Percentiles rank a stretch among this genome's conserved stretches.
These are phyloP conservation scores for Candida xyloterini DNA, from an alignment of 805 yeast genomes.

Conservation along the genomic window DNA sequence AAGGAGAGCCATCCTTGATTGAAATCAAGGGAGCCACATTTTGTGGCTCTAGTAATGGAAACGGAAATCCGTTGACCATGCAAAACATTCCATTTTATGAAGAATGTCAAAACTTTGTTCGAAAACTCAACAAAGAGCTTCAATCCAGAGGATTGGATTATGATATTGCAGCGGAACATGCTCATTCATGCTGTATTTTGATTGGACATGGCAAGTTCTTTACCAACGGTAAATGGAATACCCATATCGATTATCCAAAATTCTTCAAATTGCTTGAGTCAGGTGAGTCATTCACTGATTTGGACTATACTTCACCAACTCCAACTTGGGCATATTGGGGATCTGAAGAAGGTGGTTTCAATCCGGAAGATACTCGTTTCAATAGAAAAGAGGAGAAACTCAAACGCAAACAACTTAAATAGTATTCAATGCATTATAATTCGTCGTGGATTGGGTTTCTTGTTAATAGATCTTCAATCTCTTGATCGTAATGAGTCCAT, in stretches of 20 bases:
- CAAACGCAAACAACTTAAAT: slow-evolving; percentile 37
- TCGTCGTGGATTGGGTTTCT: slow-evolving; percentile 13
- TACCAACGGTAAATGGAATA: slow-evolving; percentile 73
- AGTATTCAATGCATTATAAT: slow-evolving; percentile 6
- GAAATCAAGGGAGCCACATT: slow-evolving; percentile 95
- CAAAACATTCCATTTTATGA: slow-evolving; percentile 93
- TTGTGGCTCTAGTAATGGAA: slow-evolving; percentile 83
- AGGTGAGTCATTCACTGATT: slow-evolving; percentile 66
- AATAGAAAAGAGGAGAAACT: slow-evolving; percentile 61
- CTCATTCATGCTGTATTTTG: slow-evolving; percentile 89
- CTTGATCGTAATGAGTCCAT: slow-evolving; percentile 66
- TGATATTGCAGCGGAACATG: slow-evolving; percentile 91
- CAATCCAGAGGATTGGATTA: slow-evolving; percentile 65
- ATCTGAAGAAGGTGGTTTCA: slow-evolving; percentile 79
- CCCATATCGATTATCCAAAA: slow-evolving; percentile 79
- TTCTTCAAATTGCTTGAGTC: slow-evolving; percentile 65
- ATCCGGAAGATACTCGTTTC: slow-evolving; percentile 74
- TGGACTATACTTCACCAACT: slow-evolving; percentile 79
- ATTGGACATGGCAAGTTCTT: slow-evolving; percentile 74
- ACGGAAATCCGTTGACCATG: slow-evolving; percentile 90
- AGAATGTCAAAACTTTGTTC: slow-evolving; percentile 78
- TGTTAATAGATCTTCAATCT: slow-evolving; percentile 36
- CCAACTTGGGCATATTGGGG: slow-evolving; percentile 94
- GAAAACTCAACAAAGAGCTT: slow-evolving; percentile 57
- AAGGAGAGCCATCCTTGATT: slow-evolving; percentile 80